Evolutionary conservation across 2,329 filamentous ascomycete species (phyloP), one percentile per base, ranked within the genome.

Genomic region (Tolypocladium tundrense): DNA sequence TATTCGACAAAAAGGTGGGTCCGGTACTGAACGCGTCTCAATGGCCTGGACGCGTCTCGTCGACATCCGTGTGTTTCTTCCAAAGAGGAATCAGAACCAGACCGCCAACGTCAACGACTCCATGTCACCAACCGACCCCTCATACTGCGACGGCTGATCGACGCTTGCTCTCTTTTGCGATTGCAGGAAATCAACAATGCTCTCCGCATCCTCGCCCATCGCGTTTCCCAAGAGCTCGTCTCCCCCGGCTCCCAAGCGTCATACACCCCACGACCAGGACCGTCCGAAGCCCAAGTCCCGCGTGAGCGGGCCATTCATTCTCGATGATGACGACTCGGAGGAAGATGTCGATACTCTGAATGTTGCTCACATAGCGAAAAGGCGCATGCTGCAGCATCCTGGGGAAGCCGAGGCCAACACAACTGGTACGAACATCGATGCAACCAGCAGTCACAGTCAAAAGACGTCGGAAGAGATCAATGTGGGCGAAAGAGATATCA

Each of bases 161-260:
- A 43, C 24, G 31, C 35, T 37, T 43, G 45, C n/a, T 40, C 14
- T 19, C n/a, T 45, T 45, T 37, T 33, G 48, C 19, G 9, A 19
- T 31, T 3, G 40, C 51, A 31, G 27, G n/a, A 31, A 37, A 13
- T 10, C 45, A 50, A 57, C 19, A 42, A 88, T 88, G 84, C 73
- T 82, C 33, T 76, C 79, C 42, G 76, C 81, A 43, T 86, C 85
- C 8, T 86, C 85, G 16, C 81, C 85, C 2, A 70, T 85, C 24
- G 67, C 75, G 33, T 83, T 83, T 59, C 81, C 83, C 2, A 70
- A 75, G 8, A 83, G 76, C 65, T 82, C 82, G 31, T 63, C 70
- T 42, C 70, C 70, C 45, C 66, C 65, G 1, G 61, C 66, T 2
- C 59, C 67, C 37, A 76, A 75, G 61, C 72, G 73, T 60, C 61